Conservation (phyloP, 768 basidiomycete species). For the Suillus bovinus region DNA sequence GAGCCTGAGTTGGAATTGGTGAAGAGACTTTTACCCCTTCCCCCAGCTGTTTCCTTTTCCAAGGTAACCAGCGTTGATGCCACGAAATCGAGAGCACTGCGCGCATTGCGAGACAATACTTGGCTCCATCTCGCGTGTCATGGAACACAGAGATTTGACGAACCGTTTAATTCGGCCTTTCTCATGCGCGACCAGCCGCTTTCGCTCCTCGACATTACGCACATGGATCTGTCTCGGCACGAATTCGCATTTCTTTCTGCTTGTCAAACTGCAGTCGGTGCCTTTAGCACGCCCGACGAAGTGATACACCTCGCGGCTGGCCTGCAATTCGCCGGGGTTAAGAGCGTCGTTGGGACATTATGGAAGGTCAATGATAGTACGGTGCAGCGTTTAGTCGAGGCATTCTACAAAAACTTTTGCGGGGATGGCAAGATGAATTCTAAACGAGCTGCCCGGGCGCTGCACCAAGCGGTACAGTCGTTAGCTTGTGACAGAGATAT, state of each 20-base stretch:
- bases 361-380: no score
- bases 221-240: conserved; percentile 1
- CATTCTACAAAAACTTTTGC: no score
- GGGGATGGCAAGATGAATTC: no score
- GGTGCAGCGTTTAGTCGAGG: no score
- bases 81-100: background rate
- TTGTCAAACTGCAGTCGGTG: conserved; percentile 12
- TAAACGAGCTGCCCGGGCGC: no score
- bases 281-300: background rate
- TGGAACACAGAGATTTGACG: conserved; percentile 3
- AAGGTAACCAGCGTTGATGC: background rate
- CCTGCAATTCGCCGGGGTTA: background rate
- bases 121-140: conserved; percentile 26
- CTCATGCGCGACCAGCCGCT: conserved; percentile 3
- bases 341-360: no score
- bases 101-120: conserved; percentile 1
- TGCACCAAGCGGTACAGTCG: no score
- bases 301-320: background rate
- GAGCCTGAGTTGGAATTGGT: conserved; percentile 3
- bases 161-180: conserved; percentile 17
- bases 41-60: conserved; percentile 2
- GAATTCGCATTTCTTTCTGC: conserved; percentile 22
- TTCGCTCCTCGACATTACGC: conserved; percentile 7
- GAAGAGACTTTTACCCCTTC: background rate
- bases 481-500: no score